phyloP scores from a whole-genome alignment of 495 filamentous ascomycete genomes.

The Tuber brumale region DNA sequence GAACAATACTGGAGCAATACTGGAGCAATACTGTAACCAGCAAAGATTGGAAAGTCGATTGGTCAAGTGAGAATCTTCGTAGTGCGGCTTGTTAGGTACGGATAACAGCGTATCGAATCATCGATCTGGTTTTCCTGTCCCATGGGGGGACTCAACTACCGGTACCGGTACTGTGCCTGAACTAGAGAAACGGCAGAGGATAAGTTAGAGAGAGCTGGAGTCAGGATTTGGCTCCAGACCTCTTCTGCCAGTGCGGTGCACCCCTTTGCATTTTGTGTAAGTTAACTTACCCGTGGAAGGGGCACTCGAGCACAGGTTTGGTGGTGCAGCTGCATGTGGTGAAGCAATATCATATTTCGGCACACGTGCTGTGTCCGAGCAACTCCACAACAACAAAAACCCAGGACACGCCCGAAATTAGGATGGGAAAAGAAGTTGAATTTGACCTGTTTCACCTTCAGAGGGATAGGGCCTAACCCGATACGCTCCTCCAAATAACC shows the following conservation, averaged over 20 bases:
- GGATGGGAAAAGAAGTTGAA: neutral
- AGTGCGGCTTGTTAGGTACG: neutral
- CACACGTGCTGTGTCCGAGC: constrained; percentile 3
- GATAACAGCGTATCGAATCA: neutral
- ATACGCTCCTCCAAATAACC: constrained; percentile 2
- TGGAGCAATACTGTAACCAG: neutral
- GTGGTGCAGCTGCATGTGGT: constrained; percentile 5
- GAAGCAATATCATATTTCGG: constrained; percentile 3
- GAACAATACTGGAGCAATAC: neutral
- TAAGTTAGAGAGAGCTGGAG: neutral
- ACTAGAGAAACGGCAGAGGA: neutral
- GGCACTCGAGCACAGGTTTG: neutral
- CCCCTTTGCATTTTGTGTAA: neutral
- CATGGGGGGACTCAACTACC: neutral
- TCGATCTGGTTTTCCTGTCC: neutral
- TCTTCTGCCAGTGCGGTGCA: neutral
- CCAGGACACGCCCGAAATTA: neutral
- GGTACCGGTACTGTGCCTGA: neutral
- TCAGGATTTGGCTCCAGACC: neutral
- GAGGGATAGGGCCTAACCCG: neutral
- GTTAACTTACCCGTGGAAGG: neutral
- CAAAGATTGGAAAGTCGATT: neutral
- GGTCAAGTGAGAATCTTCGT: neutral
- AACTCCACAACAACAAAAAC: neutral
- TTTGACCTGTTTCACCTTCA: neutral